Evolutionary conservation across 73 alveolate species (phyloP), one percentile per base, ranked within the genome.

Genomic region (Paramecium primaurelia): DNA sequence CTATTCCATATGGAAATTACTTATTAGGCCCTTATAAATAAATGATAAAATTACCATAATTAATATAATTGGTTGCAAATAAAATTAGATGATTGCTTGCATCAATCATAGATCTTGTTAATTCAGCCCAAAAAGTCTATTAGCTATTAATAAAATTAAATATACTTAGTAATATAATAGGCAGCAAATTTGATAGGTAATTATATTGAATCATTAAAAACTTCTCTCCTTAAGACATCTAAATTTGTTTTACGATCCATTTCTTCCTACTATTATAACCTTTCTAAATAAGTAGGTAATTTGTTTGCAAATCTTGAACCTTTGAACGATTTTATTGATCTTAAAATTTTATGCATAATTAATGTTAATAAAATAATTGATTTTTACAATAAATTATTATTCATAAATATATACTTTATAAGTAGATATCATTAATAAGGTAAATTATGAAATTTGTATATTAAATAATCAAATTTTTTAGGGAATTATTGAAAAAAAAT

Each of bases 51-150:
- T 37, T 4, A 73, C 87, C 87, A 40, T 73, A 73, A 40, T 87
- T 77, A 36, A 87, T 87, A 60, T 87, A 68, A 60, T 87, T 87
- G 64, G 93, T 77, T 40, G 86, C 83, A 60, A 64, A 87, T 64
- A 87, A 77, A 32, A 87, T 68, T n/a, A 87, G 10, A 87, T 87
- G 93, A 87, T 87, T 87, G 58, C 83, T 77, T 60, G 93, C 93
- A 64, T 87, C 93, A 87, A 87, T 87, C 83, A 77, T 20, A 36
- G 93, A 87, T 42, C 93, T 54, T n/a, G 77, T 64, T 38, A 87
- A 87, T 87, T 87, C 93, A 36, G 93, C 93, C 64, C 64, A 77
- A 77, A 60, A 87, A 36, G 93, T 87, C 83, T 77, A 73, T 58
- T 64, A 40, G 69, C 88, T 64, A 51, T 58, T 87, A 42, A 83